Evolutionary conservation across 257 asterid species (phyloP).

Genomic region (Solanum okadae): DNA sequence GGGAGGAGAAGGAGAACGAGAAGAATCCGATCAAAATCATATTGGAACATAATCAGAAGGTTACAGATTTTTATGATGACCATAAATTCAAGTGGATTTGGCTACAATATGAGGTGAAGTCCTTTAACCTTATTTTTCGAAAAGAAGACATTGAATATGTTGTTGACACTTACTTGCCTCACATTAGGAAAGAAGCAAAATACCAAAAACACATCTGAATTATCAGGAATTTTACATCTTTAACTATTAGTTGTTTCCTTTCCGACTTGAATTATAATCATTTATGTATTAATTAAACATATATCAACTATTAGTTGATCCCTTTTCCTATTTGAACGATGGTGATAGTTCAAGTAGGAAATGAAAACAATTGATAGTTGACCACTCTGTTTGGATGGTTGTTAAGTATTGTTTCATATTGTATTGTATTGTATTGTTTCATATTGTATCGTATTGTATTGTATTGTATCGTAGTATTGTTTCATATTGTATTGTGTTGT

Average conservation of each 20-base stretch:
- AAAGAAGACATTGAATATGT: background rate
- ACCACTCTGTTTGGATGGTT: no score
- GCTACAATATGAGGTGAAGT: background rate
- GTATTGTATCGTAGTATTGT: rapidly evolving
- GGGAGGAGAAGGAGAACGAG: background rate
- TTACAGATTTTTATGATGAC: background rate
- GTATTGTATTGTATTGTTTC: no score
- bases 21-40: background rate
- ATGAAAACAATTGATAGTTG: background rate
- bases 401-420: no score
- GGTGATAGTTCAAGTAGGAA: background rate
- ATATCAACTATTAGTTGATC: background rate
- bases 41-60: slow-evolving; percentile 1
- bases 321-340: background rate
- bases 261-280: no score
- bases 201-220: background rate
- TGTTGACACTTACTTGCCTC: background rate
- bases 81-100: background rate
- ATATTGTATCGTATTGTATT: no score
- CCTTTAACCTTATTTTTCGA: background rate
- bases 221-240: background rate
- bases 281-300: background rate
- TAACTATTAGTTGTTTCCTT: no score
- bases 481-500: no score
- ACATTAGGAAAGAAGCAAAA: background rate